Evolutionary conservation across 495 filamentous ascomycete genomes (phyloP).

Genomic region (Astrocystis sublimbata): DNA sequence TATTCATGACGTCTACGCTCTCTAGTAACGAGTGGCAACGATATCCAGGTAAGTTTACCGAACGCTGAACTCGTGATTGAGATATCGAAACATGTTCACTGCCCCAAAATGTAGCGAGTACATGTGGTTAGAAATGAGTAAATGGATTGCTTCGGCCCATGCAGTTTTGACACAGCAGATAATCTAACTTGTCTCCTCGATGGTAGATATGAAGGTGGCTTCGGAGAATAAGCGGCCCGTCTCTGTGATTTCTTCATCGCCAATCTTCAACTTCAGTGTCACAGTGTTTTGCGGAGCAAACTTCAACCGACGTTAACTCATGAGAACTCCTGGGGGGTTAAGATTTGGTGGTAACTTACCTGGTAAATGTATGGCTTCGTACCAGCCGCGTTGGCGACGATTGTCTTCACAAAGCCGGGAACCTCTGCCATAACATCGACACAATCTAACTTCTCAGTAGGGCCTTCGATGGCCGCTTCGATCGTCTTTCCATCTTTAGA

Average conservation of each 20-base stretch:
- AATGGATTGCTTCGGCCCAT: background rate
- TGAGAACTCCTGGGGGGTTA: background rate
- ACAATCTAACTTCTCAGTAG: conserved; percentile 75
- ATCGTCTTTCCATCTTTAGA: conserved; percentile 73
- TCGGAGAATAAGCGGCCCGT: conserved; percentile 78
- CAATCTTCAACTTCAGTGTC: conserved; percentile 78
- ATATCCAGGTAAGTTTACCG: background rate
- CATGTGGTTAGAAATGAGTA: background rate
- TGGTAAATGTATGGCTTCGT: conserved; percentile 98
- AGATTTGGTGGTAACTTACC: conserved; percentile 48
- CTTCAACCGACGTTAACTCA: conserved; percentile 40
- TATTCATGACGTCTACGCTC: background rate
- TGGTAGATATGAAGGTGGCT: conserved; percentile 83
- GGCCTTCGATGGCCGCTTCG: conserved; percentile 66
- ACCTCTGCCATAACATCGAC: conserved; percentile 97
- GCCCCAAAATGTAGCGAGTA: conserved; percentile 6
- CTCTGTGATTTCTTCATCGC: conserved; percentile 72
- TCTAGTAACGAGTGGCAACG: conserved; percentile 7
- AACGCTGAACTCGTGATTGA: background rate
- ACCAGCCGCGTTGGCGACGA: conserved; percentile 82
- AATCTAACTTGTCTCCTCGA: conserved; percentile 18
- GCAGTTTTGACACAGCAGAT: conserved; percentile 7
- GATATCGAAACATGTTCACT: background rate
- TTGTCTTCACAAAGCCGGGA: conserved; percentile 89
- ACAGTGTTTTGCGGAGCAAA: conserved; percentile 62